Base-by-base conservation (phyloP, 768 basidiomycete species). In the Leccinellum rugosiceps region DNA sequence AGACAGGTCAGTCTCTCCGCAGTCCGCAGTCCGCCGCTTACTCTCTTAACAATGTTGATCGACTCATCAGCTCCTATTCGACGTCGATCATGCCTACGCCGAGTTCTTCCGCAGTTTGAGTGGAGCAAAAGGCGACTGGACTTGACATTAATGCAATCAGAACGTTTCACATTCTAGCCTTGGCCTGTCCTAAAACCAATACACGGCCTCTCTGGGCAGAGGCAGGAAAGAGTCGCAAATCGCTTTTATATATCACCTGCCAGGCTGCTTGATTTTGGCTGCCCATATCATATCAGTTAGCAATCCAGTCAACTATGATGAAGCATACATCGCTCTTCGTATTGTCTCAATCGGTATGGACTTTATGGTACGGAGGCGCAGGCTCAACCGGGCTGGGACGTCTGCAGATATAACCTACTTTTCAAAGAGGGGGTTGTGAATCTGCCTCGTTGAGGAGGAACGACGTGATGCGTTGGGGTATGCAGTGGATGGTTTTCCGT, bases 51-150 rank as follows among this genome's bases (percentile, higher is more conserved):
- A 2, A 59, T 23, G 5, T n/a, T 25, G 25, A 25, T 25, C 25
- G 14, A 43, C 15, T 52, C 25, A 34, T 6, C 57, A 97, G 92
- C 79, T 98, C 58, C 78, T 92, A n/a, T 98, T 98, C 67, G 96
- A 98, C 66, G 92, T 97, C 52, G 95, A 98, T 63, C 86, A 96
- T 65, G 94, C 96, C 1, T 98, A 98, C 67, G 88, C 90, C 17
- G 91, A 96, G 72, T 94, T 94, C 76, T 92, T 94, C 80, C 76
- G 87, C 55, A 90, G 88, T 75, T 67, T 92, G 52, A 84, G 76
- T 35, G 64, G 79, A 19, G 60, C 74, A 19, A 79, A 78, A 56
- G 71, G 52, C 10, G 67, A 55, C 31, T 69, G 60, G 60, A 52
- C 46, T 32, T 69, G 63, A 68, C 25, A 3, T 48, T n/a, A 3